Percentiles rank a stretch among this genome's conserved stretches.
phyloP scores from a whole-genome alignment of 768 basidiomycete species.

The Sporobolomyces roseus region DNA sequence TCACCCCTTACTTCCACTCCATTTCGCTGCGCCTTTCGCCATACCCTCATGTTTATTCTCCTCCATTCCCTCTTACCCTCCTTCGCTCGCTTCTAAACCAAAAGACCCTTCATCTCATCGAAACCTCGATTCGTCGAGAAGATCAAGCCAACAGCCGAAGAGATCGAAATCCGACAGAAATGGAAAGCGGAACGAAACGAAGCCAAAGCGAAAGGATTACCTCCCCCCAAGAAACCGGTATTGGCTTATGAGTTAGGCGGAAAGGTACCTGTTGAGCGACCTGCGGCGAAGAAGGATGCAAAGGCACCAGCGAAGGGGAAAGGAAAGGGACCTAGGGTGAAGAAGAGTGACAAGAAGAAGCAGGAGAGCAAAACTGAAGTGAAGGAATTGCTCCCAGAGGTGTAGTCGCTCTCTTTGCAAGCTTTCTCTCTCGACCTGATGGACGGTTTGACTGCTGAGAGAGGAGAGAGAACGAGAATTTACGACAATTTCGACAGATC shows the following conservation, averaged over 20 bases:
- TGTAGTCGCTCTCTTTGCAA: conserved; percentile 39
- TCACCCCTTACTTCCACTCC: too few relatives aligned
- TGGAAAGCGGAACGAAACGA: conserved; percentile 34
- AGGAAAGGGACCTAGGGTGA: conserved; percentile 61
- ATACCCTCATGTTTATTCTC: too few relatives aligned
- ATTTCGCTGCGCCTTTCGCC: too few relatives aligned
- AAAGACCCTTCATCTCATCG: conserved; percentile 11
- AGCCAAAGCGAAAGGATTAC: conserved; percentile 19
- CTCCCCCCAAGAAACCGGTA: conserved; percentile 17
- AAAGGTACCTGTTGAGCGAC: conserved; percentile 19
- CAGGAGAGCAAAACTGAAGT: background rate
- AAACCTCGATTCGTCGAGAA: conserved; percentile 32
- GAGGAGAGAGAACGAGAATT: too few relatives aligned
- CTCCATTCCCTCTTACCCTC: too few relatives aligned
- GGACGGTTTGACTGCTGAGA: too few relatives aligned
- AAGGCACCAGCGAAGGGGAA: conserved; percentile 57
- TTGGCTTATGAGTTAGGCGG: conserved; percentile 37
- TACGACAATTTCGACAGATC: too few relatives aligned
- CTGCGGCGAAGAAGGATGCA: conserved; percentile 7
- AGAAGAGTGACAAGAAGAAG: too few relatives aligned
- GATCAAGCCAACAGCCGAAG: conserved; percentile 30
- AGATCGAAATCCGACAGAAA: conserved; percentile 28
- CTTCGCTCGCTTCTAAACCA: too few relatives aligned
- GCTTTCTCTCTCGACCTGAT: background rate
- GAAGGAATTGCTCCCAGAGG: conserved; percentile 47